Base-by-base conservation (phyloP, 495 filamentous ascomycete genomes). In the Talaromyces proteolyticus region DNA sequence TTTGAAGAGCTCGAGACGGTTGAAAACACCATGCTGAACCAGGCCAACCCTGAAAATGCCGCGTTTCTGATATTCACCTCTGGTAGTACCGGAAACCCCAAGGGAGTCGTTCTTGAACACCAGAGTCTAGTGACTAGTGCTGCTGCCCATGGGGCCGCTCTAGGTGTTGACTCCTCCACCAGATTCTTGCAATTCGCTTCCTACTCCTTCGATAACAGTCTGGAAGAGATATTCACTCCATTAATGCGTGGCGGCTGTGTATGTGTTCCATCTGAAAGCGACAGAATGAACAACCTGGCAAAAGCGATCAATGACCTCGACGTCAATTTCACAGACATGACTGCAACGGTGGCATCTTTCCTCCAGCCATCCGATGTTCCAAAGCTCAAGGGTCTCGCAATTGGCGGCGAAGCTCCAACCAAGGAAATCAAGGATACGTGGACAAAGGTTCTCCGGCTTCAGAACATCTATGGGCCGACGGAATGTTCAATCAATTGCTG, bases 51-150 rank as follows among this genome's bases (percentile, higher is more conserved):
- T 11, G 62, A 53, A 1, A 57, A 71, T 47, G 51, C 68, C 45
- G 56, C 53, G 14, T 87, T 78, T 54, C 61, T 83, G n/a, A 68
- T 81, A 12, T 85, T 76, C 53, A 84, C 81, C 1, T 74, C 75
- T 29, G 67, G 66, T 1, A 61, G 55, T 14, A 68, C 63, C 22
- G 58, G 52, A 64, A 68, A 46, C 51, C 68, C 80, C 0, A 69
- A 66, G 20, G 63, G 57, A 3, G 58, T 73, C 11, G 53, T 70
- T 0, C 61, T 73, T 2, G 62, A 68, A 8, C 72, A 76, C 44
- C 24, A 37, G 3, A 22, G 61, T 22, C 56, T 79, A 14, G 58
- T 56, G 25, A 64, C 65, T 16, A 66, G 51, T 16, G 56, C 53
- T 6, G 38, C 44, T 8, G 63, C 66, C 2, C 79, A 82, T 39